These are phyloP conservation scores for Coprinellus micaceus DNA, from an alignment of 768 basidiomycete genomes.

Conservation along the genomic window DNA sequence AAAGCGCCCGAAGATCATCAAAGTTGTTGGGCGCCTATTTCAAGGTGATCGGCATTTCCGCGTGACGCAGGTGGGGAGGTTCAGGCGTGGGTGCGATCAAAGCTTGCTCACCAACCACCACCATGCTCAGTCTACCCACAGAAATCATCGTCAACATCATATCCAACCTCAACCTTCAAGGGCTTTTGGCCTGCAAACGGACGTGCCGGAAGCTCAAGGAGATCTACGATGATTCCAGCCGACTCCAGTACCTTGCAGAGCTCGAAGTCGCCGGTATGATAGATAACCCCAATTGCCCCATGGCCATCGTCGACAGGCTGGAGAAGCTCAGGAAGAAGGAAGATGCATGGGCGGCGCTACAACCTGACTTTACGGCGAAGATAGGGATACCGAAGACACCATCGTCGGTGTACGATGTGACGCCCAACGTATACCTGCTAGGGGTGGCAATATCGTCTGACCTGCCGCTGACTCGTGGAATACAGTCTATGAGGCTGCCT, in stretches of 20 bases:
- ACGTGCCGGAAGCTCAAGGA: constrained; percentile 1
- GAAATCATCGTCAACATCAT: background rate
- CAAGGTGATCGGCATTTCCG: too few species aligned
- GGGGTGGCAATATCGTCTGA: constrained; percentile 5
- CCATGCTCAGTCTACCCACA: background rate
- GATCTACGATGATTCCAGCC: background rate
- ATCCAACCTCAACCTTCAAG: background rate
- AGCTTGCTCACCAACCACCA: too few species aligned
- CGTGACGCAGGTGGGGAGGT: too few species aligned
- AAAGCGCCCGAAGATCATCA: too few species aligned
- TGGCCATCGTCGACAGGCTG: constrained; percentile 3
- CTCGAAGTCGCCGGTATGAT: constrained; percentile 3
- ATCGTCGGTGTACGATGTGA: constrained; percentile 16
- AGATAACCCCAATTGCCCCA: constrained; percentile 12
- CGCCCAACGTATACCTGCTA: constrained; percentile 10
- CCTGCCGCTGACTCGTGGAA: background rate
- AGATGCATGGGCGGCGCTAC: constrained; percentile 12
- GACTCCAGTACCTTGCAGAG: constrained; percentile 9
- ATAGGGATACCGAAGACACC: constrained; percentile 12
- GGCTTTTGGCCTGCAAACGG: background rate
- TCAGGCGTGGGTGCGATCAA: too few species aligned
- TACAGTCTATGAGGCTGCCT: constrained; percentile 7
- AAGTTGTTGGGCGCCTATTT: too few species aligned
- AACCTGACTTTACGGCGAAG: constrained; percentile 9
- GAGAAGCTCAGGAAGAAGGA: constrained; percentile 5